Evolutionary conservation across 2,329 filamentous ascomycete genomes (phyloP).

Genomic region (Septoria linicola): DNA sequence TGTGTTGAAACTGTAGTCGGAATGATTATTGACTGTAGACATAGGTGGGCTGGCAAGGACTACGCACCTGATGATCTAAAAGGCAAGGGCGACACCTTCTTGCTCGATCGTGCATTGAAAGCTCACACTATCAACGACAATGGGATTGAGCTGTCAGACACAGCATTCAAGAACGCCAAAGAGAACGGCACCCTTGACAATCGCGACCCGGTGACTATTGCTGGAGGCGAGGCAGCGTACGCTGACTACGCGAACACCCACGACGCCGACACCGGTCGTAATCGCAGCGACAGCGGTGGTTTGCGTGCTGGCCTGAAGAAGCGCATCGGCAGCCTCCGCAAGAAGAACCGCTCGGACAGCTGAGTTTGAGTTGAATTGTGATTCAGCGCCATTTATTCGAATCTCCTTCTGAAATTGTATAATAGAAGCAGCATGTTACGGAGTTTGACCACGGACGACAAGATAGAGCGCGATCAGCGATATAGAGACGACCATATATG

Average conservation of each 20-base stretch:
- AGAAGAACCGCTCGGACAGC: conserved; percentile 28
- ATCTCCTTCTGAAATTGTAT: conserved; percentile 5
- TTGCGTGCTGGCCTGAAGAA: conserved; percentile 45
- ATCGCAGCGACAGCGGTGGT: conserved; percentile 37
- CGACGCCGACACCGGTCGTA: conserved; percentile 27
- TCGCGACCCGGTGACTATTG: conserved; percentile 37
- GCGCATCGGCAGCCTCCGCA: conserved; percentile 48
- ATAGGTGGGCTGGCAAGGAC: conserved; percentile 36
- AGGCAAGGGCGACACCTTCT: conserved; percentile 76
- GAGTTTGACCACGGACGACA: not conserved
- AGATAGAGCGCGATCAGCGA: conserved; percentile 5
- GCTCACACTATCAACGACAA: conserved; percentile 51
- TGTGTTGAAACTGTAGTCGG: not conserved
- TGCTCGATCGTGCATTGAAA: conserved; percentile 66
- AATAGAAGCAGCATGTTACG: conserved; percentile 2
- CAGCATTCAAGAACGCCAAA: conserved; percentile 40
- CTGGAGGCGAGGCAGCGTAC: conserved; percentile 36
- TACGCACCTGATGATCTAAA: conserved; percentile 78
- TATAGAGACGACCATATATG: conserved; percentile 6
- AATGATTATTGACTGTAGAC: not conserved
- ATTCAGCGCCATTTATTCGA: too few species aligned
- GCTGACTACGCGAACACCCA: conserved; percentile 33
- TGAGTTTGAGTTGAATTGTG: not conserved
- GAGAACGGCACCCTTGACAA: conserved; percentile 31
- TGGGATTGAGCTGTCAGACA: conserved; percentile 48